Evolutionary conservation across 2,329 filamentous ascomycete genomes (phyloP).

Genomic region (Colletotrichum tropicale): DNA sequence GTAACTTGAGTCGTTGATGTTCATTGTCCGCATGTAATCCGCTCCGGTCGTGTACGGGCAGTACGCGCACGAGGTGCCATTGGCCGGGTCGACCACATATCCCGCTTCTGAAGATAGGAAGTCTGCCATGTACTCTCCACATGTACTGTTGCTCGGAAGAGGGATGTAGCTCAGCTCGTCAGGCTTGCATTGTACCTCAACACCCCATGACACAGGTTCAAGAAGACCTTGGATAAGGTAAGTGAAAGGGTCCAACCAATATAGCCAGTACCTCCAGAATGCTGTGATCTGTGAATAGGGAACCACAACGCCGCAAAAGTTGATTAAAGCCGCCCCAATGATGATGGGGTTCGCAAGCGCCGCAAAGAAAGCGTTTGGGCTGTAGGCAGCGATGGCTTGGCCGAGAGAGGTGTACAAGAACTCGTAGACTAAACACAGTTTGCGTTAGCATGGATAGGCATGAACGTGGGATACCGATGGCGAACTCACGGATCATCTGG

Average conservation of each 20-base stretch:
- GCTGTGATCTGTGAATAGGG: constrained; percentile 24
- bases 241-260: constrained; percentile 46
- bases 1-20: constrained; percentile 22
- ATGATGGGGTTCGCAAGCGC: constrained; percentile 50
- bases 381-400: constrained; percentile 51
- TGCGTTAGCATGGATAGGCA: constrained; percentile 33
- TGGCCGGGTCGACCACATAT: not conserved
- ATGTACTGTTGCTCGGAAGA: not conserved
- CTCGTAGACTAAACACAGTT: constrained; percentile 32
- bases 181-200: constrained; percentile 36
- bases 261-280: constrained; percentile 37
- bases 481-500: constrained; percentile 36
- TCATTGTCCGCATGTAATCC: constrained; percentile 22
- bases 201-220: constrained; percentile 39
- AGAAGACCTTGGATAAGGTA: constrained; percentile 44
- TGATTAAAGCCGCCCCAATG: constrained; percentile 42
- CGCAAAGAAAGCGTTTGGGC: constrained; percentile 54
- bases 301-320: constrained; percentile 30
- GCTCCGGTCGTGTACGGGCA: constrained; percentile 22
- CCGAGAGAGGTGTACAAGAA: constrained; percentile 46
- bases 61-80: constrained; percentile 3
- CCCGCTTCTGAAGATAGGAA: not conserved
- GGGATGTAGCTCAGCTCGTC: constrained; percentile 28
- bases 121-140: not conserved
- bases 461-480: constrained; percentile 38